Percentiles rank a stretch among this genome's conserved stretches.
Conservation (phyloP, 1,139 yeast genomes). For the Candida sp. region DNA sequence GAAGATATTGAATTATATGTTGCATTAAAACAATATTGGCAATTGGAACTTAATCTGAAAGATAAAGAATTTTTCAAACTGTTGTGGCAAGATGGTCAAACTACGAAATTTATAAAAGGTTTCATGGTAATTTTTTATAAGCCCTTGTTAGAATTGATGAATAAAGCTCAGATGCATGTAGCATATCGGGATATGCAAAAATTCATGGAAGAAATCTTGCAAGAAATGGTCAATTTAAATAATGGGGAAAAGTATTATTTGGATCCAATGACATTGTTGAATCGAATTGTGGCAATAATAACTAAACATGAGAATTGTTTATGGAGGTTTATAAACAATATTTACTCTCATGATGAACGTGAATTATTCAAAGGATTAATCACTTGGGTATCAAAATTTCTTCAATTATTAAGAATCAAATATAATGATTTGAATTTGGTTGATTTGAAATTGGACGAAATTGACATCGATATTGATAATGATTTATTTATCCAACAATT, state of each 20-base stretch:
- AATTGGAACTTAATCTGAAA: slow-evolving; percentile 59
- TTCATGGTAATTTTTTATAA: slow-evolving; percentile 77
- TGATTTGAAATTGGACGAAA: slow-evolving; percentile 32
- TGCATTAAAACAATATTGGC: slow-evolving; percentile 59
- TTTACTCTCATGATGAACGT: slow-evolving; percentile 72
- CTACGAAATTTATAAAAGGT: slow-evolving; percentile 68
- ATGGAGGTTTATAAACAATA: slow-evolving; percentile 72
- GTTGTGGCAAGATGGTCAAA: slow-evolving; percentile 82
- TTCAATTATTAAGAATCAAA: slow-evolving; percentile 57
- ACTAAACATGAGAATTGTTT: slow-evolving; percentile 69
- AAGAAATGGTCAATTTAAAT: slow-evolving; percentile 39
- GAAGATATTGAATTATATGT: slow-evolving; percentile 31
- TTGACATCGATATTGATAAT: slow-evolving; percentile 19
- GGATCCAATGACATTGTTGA: slow-evolving; percentile 53
- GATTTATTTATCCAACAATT: slow-evolving; percentile 28
- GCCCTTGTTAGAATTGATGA: slow-evolving; percentile 75
- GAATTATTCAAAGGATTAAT: slow-evolving; percentile 67
- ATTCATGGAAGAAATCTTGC: slow-evolving; percentile 70
- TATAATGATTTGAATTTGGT: slow-evolving; percentile 49
- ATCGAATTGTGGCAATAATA: slow-evolving; percentile 59
- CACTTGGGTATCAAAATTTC: slow-evolving; percentile 61
- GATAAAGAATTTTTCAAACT: slow-evolving; percentile 75
- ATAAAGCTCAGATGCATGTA: slow-evolving; percentile 70
- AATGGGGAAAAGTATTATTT: slow-evolving; percentile 48
- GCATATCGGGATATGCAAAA: slow-evolving; percentile 71